phyloP scores from a whole-genome alignment of 768 basidiomycete genomes.

The Russula vinacea region DNA sequence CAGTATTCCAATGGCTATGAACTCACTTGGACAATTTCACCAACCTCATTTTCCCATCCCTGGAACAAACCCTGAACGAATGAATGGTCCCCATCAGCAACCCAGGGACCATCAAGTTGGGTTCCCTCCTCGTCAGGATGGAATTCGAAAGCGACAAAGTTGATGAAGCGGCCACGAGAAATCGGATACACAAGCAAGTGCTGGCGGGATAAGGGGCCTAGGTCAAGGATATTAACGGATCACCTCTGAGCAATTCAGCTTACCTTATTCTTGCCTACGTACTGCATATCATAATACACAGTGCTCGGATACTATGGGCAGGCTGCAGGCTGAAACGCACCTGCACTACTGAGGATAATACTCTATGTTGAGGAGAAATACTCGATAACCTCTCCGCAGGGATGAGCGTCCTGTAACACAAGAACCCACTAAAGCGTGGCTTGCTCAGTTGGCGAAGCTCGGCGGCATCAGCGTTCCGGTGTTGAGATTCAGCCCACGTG shows the following conservation, averaged over 20 bases:
- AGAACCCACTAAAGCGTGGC: constrained; percentile 57
- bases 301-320: neutral
- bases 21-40: constrained; percentile 51
- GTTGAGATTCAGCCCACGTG: constrained; percentile 38
- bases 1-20: too few species aligned
- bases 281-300: constrained; percentile 40
- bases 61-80: constrained; percentile 9
- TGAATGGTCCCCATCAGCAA: constrained; percentile 5
- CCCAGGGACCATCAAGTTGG: constrained; percentile 12
- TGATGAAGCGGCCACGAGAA: constrained; percentile 54
- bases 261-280: constrained; percentile 46
- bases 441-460: constrained; percentile 29
- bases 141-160: constrained; percentile 33
- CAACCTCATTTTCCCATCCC: constrained; percentile 23
- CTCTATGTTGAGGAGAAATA: constrained; percentile 47
- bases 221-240: neutral
- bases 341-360: constrained; percentile 47
- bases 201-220: constrained; percentile 36
- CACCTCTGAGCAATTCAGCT: constrained; percentile 33
- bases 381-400: constrained; percentile 46
- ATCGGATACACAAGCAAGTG: constrained; percentile 63
- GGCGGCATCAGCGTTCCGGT: constrained; percentile 42
- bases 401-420: constrained; percentile 59
- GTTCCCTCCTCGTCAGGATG: constrained; percentile 17
- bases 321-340: constrained; percentile 38